These are phyloP conservation scores for Cladosporium halotolerans DNA, from an alignment of 2,329 filamentous ascomycete genomes.

Conservation along the genomic window DNA sequence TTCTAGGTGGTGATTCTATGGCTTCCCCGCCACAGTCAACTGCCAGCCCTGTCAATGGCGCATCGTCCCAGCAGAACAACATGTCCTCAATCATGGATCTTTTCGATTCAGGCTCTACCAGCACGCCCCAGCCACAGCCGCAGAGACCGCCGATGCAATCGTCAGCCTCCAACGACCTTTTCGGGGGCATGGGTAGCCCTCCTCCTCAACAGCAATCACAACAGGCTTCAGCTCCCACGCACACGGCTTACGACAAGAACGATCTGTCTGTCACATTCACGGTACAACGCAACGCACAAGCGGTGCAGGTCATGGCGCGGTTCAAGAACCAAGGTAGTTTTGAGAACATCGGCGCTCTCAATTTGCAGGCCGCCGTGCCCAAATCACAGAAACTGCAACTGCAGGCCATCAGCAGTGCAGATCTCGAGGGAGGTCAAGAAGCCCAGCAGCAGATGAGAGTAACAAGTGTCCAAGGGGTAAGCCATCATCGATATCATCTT, in stretches of 20 bases:
- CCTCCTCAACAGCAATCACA: slow-evolving; percentile 31
- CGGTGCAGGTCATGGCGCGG: slow-evolving; percentile 72
- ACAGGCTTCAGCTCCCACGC: slow-evolving; percentile 33
- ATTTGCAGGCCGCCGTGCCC: slow-evolving; percentile 88
- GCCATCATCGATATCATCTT: slow-evolving; percentile 36
- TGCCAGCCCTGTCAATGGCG: slow-evolving; percentile 24
- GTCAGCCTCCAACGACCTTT: slow-evolving; percentile 35
- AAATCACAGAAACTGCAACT: slow-evolving; percentile 93
- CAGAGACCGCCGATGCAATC: slow-evolving; percentile 30
- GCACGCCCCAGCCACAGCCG: slow-evolving; percentile 30
- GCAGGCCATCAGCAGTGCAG: slow-evolving; percentile 76
- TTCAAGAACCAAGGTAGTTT: slow-evolving; percentile 66
- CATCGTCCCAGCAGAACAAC: slow-evolving; percentile 19
- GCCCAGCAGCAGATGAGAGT: slow-evolving; percentile 90
- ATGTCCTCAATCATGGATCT: slow-evolving; percentile 78
- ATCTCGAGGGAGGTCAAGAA: slow-evolving; percentile 70
- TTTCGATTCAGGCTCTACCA: slow-evolving; percentile 52
- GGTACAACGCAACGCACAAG: slow-evolving; percentile 73
- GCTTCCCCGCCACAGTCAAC: slow-evolving; percentile 33
- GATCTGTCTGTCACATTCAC: slow-evolving; percentile 74
- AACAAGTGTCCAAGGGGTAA: slow-evolving; percentile 77
- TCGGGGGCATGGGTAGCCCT: slow-evolving; percentile 39
- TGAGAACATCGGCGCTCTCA: slow-evolving; percentile 63
- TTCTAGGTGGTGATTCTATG: slow-evolving; percentile 61
- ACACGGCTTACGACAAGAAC: slow-evolving; percentile 80